Conservation (phyloP, 2,329 filamentous ascomycete species). For the Colletotrichum spinosum region DNA sequence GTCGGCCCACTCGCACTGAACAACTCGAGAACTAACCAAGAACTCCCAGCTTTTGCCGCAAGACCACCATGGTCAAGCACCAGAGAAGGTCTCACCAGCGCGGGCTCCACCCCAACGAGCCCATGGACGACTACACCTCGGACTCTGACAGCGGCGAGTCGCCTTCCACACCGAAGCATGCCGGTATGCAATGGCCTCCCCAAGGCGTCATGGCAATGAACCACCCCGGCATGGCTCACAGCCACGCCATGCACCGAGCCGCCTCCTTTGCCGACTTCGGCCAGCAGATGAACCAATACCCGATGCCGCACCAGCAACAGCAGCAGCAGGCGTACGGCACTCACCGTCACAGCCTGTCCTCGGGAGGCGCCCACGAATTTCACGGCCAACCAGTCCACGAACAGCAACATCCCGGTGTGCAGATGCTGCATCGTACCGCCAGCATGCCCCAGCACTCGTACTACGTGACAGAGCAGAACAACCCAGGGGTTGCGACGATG, state of each 20-base stretch:
- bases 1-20: not conserved
- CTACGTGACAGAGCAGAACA: slow-evolving; percentile 72
- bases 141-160: slow-evolving; percentile 70
- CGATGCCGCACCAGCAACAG: slow-evolving; percentile 52
- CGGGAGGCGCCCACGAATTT: slow-evolving; percentile 57
- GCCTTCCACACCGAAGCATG: slow-evolving; percentile 68
- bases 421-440: slow-evolving; percentile 61
- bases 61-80: slow-evolving; percentile 78
- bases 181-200: slow-evolving; percentile 63
- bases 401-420: slow-evolving; percentile 55
- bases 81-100: slow-evolving; percentile 72
- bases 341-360: slow-evolving; percentile 60
- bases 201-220: slow-evolving; percentile 53
- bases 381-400: slow-evolving; percentile 56
- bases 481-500: slow-evolving; percentile 72
- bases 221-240: slow-evolving; percentile 50
- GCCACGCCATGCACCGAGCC: slow-evolving; percentile 61
- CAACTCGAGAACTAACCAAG: slow-evolving; percentile 37
- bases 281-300: slow-evolving; percentile 60
- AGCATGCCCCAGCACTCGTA: slow-evolving; percentile 60
- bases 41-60: slow-evolving; percentile 72
- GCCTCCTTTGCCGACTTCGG: slow-evolving; percentile 67
- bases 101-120: slow-evolving; percentile 66
- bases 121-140: slow-evolving; percentile 64
- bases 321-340: slow-evolving; percentile 49